Percentiles rank a stretch among this genome's conserved stretches.
Evolutionary conservation across 2,329 filamentous ascomycete species (phyloP).

Genomic region (Myotisia sp.): DNA sequence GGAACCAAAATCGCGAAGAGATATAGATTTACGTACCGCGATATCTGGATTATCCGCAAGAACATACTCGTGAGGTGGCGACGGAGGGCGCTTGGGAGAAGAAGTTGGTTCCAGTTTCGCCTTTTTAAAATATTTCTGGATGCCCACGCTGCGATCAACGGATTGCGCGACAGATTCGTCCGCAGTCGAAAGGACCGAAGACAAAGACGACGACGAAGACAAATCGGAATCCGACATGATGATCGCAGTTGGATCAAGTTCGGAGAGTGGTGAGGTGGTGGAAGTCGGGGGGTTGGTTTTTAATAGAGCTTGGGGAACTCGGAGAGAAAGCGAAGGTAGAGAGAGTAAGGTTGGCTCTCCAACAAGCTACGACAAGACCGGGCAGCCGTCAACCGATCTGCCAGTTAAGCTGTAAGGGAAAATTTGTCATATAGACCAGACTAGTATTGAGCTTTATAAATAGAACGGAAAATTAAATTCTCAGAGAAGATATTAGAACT

Average conservation of each 20-base stretch:
- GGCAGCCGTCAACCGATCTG: no score
- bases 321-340: no score
- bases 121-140: constrained; percentile 39
- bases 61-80: constrained; percentile 78
- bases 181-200: constrained; percentile 45
- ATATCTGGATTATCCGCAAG: constrained; percentile 84
- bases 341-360: no score
- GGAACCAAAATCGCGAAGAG: neutral
- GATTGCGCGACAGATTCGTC: constrained; percentile 37
- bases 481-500: no score
- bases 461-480: no score
- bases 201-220: constrained; percentile 40
- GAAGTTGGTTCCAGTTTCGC: constrained; percentile 49
- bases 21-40: constrained; percentile 51
- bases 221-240: constrained; percentile 40
- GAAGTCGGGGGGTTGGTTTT: no score
- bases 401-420: no score
- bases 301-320: no score
- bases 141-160: constrained; percentile 28
- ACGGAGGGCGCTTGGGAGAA: constrained; percentile 65
- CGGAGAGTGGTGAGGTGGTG: neutral
- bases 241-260: constrained; percentile 12
- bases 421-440: no score
- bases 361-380: no score
- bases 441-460: no score